These are phyloP conservation scores for Colletotrichum lini DNA, from an alignment of 2,329 filamentous ascomycete genomes.

Conservation along the genomic window DNA sequence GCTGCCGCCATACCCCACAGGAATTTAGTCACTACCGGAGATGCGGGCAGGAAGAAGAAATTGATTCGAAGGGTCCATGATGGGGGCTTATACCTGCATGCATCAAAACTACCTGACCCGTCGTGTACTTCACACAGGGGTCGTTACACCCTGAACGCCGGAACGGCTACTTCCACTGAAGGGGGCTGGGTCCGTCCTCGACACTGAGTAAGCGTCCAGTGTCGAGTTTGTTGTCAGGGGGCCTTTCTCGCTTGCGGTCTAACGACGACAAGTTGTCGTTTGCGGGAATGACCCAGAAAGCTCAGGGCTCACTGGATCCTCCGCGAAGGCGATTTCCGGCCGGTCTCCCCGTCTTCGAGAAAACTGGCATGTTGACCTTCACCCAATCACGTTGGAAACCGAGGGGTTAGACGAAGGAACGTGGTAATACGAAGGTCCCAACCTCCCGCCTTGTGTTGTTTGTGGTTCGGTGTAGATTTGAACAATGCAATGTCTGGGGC, in stretches of 20 bases:
- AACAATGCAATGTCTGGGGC: conserved; percentile 7
- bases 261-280: background rate
- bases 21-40: conserved; percentile 8
- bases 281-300: conserved; percentile 9
- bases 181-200: conserved; percentile 5
- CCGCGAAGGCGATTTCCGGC: conserved; percentile 19
- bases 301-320: conserved; percentile 16
- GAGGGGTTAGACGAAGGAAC: background rate
- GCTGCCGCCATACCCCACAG: background rate
- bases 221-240: background rate
- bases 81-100: conserved; percentile 29
- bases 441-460: conserved; percentile 1
- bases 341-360: background rate
- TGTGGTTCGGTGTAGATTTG: background rate
- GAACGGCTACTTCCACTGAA: conserved; percentile 8
- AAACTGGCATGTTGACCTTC: background rate
- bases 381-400: conserved; percentile 12
- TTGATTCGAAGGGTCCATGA: conserved; percentile 32
- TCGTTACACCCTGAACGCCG: conserved; percentile 2
- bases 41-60: conserved; percentile 11
- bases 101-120: conserved; percentile 27
- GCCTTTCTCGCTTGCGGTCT: too few species aligned
- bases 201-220: background rate
- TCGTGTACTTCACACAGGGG: conserved; percentile 21
- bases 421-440: conserved; percentile 17